These are phyloP conservation scores for Phylloboletellus chloephorus DNA, from an alignment of 1,284 basidiomycete genomes.

Conservation along the genomic window DNA sequence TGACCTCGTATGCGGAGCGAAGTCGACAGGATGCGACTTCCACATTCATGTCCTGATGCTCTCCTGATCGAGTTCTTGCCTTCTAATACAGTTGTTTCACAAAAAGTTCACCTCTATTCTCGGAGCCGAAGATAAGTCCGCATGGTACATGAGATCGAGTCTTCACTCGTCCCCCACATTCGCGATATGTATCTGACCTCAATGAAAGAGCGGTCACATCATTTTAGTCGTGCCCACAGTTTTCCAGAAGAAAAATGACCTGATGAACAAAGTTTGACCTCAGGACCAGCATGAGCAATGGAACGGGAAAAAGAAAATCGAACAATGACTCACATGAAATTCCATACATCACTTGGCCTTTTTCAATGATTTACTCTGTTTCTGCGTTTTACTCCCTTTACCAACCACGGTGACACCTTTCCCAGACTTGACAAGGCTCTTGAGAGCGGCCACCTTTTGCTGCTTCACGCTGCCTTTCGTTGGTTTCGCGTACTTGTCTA, in stretches of 20 bases:
- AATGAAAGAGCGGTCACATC: neutral
- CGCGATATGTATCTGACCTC: neutral
- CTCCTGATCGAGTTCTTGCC: neutral
- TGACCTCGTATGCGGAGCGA: too few species aligned
- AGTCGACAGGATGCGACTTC: too few species aligned
- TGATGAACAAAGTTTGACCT: neutral
- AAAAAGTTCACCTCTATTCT: neutral
- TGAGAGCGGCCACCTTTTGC: constrained; percentile 78
- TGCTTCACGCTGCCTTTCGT: constrained; percentile 52
- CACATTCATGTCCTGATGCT: too few species aligned
- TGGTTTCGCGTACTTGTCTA: constrained; percentile 58
- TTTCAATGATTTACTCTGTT: constrained; percentile 5
- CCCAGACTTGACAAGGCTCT: constrained; percentile 75
- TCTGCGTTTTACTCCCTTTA: constrained; percentile 45
- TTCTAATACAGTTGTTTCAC: neutral
- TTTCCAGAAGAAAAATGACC: too few species aligned
- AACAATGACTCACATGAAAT: constrained; percentile 7
- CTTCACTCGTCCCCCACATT: neutral
- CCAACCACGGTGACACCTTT: constrained; percentile 87
- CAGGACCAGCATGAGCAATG: neutral
- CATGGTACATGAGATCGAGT: neutral
- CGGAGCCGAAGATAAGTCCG: neutral
- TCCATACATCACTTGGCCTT: constrained; percentile 14
- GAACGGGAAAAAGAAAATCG: neutral
- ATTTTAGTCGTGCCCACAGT: neutral